Evolutionary conservation across 2,329 filamentous ascomycete genomes (phyloP), one percentile per base, ranked within the genome.

Genomic region (Domatiomyces catenatus): DNA sequence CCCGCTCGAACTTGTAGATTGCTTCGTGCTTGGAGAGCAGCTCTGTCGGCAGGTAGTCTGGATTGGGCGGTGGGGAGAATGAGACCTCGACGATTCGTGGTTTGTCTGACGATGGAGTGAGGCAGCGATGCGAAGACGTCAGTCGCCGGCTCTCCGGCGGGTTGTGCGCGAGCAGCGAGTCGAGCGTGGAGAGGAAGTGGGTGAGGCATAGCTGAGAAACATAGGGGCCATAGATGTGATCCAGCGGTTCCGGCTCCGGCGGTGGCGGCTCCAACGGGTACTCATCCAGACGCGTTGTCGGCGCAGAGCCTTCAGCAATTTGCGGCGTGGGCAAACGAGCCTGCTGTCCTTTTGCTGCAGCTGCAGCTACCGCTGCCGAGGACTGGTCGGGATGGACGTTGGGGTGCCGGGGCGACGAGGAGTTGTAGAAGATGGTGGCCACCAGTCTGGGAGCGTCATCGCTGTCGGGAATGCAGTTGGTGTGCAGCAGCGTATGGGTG

Each of bases 1-100:
- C 84, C 55, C 80, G 77, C 74, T 94, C 86, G 61, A 93, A 93
- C 17, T 81, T 76, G 70, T 85, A 87, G 52, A 94, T 80, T 53
- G 80, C 78, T 68, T 90, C 85, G 64, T 93, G 83, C 62, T 84
- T 84, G 56, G 85, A 77, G 59, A 93, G 70, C 58, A 88, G 84
- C 2, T 74, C 70, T 17, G 90, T 71, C 3, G 71, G 67, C 6
- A 75, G 62, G 47, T 72, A 72, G 10, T 69, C 62, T 1, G 71
- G 68, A 47, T 73, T 68, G 15, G 68, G 69, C 2, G 73, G 69
- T 0, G 75, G 68, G 3, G 71, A 69, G 57, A 77, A 72, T 1
- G 68, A 71, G 45, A 75, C 67, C 58, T 77, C 74, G 19, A 75
- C 71, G 4, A 77, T 71, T 42, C 73, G 67, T 12, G 73, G 74